Evolutionary conservation across 2,329 filamentous ascomycete species (phyloP), one percentile per base, ranked within the genome.

Genomic region (Epichloe typhina): DNA sequence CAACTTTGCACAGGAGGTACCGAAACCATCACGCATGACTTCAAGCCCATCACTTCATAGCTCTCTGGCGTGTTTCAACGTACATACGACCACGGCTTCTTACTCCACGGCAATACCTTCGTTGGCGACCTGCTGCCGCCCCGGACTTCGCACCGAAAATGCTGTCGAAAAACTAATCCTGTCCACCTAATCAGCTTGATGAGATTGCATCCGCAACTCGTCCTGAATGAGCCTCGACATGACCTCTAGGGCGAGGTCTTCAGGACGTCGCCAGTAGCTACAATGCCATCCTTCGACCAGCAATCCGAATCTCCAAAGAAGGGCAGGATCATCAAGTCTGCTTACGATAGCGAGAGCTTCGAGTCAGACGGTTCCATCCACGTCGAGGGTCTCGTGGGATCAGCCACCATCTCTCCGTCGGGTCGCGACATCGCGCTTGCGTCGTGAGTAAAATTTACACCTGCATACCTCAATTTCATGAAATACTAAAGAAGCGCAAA

Each of bases 361-460:
- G 88, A 89, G 58, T 79, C 84, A 55, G 85, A 94, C 67, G 84
- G 86, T 49, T 86, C 84, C 1, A 90, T 96, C 58, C 82, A 86
- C 60, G 86, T 96, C 48, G 84, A 90, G 56, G 78, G 78, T n/a
- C 67, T 79, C 21, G 88, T 95, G 49, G 89, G 89, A 46, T 94
- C 91, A 5, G 90, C 91, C 59, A 91, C 88, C 53, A 95, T 96
- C 67, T 94, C 90, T 19, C 90, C 90, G 2, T 90, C 85, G 54
- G 89, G 91, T 46, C 80, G 91, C 59, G 91, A 96, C 69, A 82
- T 96, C 51, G 90, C 91, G 37, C 74, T 96, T 56, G 91, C 89
- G 50, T 94, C 88, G 75, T 79, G 61, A 68, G 75, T 69, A 23
- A 7, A 51, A 33, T 13, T 46, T 19, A 42, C 36, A 46, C 47